Evolutionary conservation across 78 protist species (phyloP), one percentile per base, ranked within the genome.

Genomic region (Fonticula alba): DNA sequence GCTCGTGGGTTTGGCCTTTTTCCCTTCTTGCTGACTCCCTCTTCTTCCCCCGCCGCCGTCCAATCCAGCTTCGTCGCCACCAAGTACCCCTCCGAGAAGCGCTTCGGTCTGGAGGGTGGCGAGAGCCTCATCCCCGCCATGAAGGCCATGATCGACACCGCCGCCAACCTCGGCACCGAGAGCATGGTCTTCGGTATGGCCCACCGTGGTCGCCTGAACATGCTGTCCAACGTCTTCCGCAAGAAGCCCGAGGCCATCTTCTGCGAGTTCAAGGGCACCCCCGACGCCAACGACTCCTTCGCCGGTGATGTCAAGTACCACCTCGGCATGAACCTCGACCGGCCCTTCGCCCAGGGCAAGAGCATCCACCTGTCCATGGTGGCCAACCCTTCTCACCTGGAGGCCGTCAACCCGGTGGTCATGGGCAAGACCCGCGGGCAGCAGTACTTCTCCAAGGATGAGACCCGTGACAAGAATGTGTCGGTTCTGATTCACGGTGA

Each of bases 261-360:
- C 60, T n/a, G 63, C 37, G 97, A 92, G 71, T 92, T 92, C 75
- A 63, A 68, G 33, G 81, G 78, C 40, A 76, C 76, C 49, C 47
- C 35, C 50, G 74, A 2, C 0, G 60, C 47, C 10, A 27, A n/a
- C 7, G 64, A 54, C 10, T 51, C 66, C 46, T 58, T 78, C 35
- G 66, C 85, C 2, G 98, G 95, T 71, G 98, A 93, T 57, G 98
- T 93, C 50, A 89, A 88, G 83, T 93, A 89, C 83, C 98, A 93
- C 72, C 73, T 93, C 22, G 95, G 98, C 35, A 70, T 61, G 37
- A 68, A 82, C 17, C 52, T 32, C 66, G 80, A 81, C 53, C 69
- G 90, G 14, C 65, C 72, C n/a, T 62, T 20, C 24, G 3, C 13
- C 50, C 9, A 0, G 27, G 60, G 69, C 36, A 7, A 36, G 50